These are phyloP conservation scores for Eurotiales sp. DNA, from an alignment of 2,329 filamentous ascomycete species.

Conservation along the genomic window DNA sequence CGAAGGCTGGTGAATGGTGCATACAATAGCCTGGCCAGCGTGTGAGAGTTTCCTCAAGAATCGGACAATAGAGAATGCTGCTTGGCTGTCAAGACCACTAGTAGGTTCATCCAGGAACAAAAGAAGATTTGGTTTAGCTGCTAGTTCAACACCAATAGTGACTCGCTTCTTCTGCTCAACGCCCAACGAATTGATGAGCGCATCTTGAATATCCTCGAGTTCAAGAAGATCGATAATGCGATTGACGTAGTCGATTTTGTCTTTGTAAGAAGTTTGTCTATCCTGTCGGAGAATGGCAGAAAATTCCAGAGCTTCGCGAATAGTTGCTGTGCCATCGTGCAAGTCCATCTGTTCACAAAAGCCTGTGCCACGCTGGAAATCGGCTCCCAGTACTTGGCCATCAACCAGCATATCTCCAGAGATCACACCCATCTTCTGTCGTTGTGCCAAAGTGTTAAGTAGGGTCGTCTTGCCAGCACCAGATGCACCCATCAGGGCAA, in stretches of 20 bases:
- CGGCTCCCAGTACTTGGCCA: constrained; percentile 56
- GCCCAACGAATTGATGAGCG: constrained; percentile 60
- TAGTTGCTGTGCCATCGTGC: constrained; percentile 64
- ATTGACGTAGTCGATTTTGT: constrained; percentile 65
- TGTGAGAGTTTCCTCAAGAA: constrained; percentile 65
- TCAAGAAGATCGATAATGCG: constrained; percentile 64
- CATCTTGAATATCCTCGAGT: constrained; percentile 63
- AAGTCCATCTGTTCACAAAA: constrained; percentile 71
- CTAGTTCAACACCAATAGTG: constrained; percentile 70
- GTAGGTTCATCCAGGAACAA: constrained; percentile 72
- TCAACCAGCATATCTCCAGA: constrained; percentile 70
- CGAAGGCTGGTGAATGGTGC: constrained; percentile 70
- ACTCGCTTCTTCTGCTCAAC: constrained; percentile 69
- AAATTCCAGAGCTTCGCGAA: constrained; percentile 66
- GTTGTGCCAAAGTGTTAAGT: constrained; percentile 71
- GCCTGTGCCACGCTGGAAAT: constrained; percentile 66
- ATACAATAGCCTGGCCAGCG: constrained; percentile 67
- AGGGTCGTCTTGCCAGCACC: constrained; percentile 83
- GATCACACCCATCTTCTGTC: constrained; percentile 63
- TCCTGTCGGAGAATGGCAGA: constrained; percentile 64
- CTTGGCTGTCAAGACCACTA: constrained; percentile 65
- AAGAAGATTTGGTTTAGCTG: constrained; percentile 63
- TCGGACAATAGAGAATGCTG: constrained; percentile 63
- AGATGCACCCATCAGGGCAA: constrained; percentile 75
- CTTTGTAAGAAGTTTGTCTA: constrained; percentile 48